These are phyloP conservation scores for Whalleya microplaca DNA, from an alignment of 2,329 filamentous ascomycete species.

Conservation along the genomic window DNA sequence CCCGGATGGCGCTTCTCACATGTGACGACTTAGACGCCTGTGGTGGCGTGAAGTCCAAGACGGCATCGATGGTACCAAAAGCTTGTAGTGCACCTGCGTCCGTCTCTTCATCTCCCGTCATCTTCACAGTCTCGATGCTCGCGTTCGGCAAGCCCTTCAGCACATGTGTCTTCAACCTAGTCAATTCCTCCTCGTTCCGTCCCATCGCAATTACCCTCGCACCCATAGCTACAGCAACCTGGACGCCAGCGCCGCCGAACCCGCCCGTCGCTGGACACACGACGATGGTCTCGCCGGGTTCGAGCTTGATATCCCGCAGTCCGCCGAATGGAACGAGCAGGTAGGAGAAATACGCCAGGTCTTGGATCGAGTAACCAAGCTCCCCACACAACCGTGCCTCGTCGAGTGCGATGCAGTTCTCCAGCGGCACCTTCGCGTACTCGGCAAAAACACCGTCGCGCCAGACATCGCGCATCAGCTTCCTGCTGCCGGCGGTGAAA, in stretches of 20 bases:
- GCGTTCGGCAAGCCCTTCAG: slow-evolving; percentile 16
- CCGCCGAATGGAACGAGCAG: slow-evolving; percentile 51
- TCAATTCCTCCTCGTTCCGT: slow-evolving; percentile 43
- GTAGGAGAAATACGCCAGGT: slow-evolving; percentile 43
- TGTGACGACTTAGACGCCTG: slow-evolving; percentile 44
- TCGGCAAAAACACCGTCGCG: slow-evolving; percentile 39
- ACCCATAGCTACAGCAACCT: slow-evolving; percentile 51
- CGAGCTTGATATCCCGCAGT: slow-evolving; percentile 45
- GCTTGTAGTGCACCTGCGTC: slow-evolving; percentile 38
- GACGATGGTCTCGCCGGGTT: slow-evolving; percentile 51
- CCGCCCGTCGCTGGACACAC: slow-evolving; percentile 51
- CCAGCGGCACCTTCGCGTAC: slow-evolving; percentile 40
- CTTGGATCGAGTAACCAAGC: slow-evolving; percentile 43
- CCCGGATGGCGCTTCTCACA: slow-evolving; percentile 40
- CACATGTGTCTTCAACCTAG: slow-evolving; percentile 37
- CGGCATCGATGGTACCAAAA: slow-evolving; percentile 43
- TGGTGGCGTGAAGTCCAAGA: slow-evolving; percentile 50
- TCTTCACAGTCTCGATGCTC: slow-evolving; percentile 44
- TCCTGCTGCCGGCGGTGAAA: slow-evolving; percentile 24
- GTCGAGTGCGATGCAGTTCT: slow-evolving; percentile 41
- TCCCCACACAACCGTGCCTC: slow-evolving; percentile 34
- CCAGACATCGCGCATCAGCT: slow-evolving; percentile 39
- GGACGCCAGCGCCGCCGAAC: slow-evolving; percentile 50
- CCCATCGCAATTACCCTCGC: slow-evolving; percentile 55
- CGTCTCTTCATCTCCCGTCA: slow-evolving; percentile 44